phyloP scores from a whole-genome alignment of 106 monocot genomes.

The Hemerocallis citrina region DNA sequence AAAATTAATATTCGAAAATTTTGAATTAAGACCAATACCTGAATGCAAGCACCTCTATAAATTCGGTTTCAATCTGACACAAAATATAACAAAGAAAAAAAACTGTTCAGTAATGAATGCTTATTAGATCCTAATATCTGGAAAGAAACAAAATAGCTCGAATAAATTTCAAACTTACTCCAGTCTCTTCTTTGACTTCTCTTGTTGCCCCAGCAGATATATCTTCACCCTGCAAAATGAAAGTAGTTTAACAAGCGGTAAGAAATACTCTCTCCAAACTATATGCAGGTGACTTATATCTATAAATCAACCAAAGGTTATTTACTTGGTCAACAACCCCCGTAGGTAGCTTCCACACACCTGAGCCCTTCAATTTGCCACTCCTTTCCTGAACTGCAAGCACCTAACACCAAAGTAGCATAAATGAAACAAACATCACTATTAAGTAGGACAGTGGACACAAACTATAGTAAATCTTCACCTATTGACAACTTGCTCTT shows the following conservation, averaged over 20 bases:
- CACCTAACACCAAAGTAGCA: conserved; percentile 34
- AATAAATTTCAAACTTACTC: conserved; percentile 46
- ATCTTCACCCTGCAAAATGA: conserved; percentile 71
- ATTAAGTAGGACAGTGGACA: neutral
- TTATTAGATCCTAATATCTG: neutral
- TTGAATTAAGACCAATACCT: conserved; percentile 34
- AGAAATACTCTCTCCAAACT: neutral
- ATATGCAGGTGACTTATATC: neutral
- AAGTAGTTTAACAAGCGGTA: neutral
- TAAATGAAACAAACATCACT: neutral
- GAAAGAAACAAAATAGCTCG: no score
- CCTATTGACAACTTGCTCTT: neutral
- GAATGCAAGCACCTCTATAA: conserved; percentile 86
- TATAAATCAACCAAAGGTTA: neutral
- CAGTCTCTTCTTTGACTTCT: conserved; percentile 98
- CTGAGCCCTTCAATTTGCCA: conserved; percentile 56
- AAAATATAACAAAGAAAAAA: neutral
- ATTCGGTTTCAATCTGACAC: conserved; percentile 73
- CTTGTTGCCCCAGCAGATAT: conserved; percentile 63
- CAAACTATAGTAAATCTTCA: neutral
- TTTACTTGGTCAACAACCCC: conserved; percentile 84
- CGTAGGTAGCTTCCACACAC: conserved; percentile 92
- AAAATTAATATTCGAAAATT: neutral
- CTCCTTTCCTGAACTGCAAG: conserved; percentile 89
- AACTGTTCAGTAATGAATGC: neutral